These are phyloP conservation scores for Termitomyces sp. DNA, from an alignment of 768 basidiomycete genomes.

Conservation along the genomic window DNA sequence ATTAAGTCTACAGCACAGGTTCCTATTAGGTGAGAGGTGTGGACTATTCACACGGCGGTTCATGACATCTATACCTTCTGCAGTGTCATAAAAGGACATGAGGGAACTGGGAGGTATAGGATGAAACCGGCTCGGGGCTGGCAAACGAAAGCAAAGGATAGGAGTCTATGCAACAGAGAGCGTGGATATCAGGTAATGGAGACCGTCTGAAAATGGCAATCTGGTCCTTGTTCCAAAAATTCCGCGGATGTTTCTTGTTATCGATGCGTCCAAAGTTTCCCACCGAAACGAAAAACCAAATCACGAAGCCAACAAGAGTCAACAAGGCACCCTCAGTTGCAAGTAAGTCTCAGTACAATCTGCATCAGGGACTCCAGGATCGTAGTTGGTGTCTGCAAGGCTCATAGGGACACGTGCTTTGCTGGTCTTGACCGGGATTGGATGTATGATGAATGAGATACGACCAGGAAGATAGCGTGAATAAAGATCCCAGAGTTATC, in stretches of 20 bases:
- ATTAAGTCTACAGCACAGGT: not conserved
- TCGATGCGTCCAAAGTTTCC: not conserved
- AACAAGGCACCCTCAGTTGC: not conserved
- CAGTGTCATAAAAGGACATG: not conserved
- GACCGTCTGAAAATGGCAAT: too few species aligned
- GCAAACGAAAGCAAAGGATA: not conserved
- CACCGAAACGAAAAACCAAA: not conserved
- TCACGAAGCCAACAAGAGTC: not conserved
- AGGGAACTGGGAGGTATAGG: not conserved
- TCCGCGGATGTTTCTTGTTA: not conserved
- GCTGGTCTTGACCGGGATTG: not conserved
- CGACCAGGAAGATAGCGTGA: not conserved
- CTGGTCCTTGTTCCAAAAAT: too few species aligned
- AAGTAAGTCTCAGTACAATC: not conserved
- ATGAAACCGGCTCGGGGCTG: not conserved
- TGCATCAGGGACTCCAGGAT: not conserved
- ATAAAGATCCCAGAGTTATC: not conserved
- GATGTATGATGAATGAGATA: not conserved
- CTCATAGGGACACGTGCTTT: not conserved
- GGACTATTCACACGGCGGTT: not conserved
- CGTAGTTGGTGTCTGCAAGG: not conserved
- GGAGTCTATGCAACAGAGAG: not conserved
- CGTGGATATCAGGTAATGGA: not conserved
- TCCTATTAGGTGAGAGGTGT: not conserved
- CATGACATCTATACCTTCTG: not conserved